phyloP scores from a whole-genome alignment of 768 basidiomycete genomes.

The Clavulina sp. region DNA sequence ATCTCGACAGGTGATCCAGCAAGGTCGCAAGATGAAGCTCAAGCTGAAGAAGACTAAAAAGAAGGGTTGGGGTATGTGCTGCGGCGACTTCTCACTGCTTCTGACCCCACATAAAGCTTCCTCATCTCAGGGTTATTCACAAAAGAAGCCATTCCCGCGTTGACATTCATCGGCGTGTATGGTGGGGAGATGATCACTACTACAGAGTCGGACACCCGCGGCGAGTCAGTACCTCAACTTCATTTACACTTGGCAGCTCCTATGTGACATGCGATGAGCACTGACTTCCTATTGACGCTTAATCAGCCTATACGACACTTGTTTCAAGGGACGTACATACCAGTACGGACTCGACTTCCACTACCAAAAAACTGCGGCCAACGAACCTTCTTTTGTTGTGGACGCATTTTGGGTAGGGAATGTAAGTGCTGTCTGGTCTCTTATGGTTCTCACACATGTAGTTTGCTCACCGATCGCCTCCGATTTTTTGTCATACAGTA shows the following conservation, averaged over 20 bases:
- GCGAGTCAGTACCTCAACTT: slow-evolving; percentile 30
- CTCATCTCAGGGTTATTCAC: slow-evolving; percentile 46
- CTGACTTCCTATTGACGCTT: no score
- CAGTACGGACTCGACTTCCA: slow-evolving; percentile 2
- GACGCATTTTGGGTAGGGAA: slow-evolving; percentile 84
- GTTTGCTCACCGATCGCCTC: slow-evolving; percentile 1
- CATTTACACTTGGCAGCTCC: neutral
- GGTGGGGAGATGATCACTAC: slow-evolving; percentile 68
- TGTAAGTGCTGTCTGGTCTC: slow-evolving; percentile 27
- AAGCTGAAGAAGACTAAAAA: slow-evolving; percentile 48
- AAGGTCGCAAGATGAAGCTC: slow-evolving; percentile 47
- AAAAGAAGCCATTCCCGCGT: slow-evolving; percentile 40
- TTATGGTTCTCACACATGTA: neutral
- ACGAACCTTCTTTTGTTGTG: slow-evolving; percentile 33
- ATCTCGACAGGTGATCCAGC: slow-evolving; percentile 75
- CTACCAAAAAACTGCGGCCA: slow-evolving; percentile 12
- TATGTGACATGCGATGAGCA: no score
- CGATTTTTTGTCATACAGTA: slow-evolving; percentile 32
- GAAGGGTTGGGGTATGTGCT: slow-evolving; percentile 69
- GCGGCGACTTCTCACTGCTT: no score
- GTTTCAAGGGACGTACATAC: neutral
- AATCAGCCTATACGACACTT: slow-evolving; percentile 15
- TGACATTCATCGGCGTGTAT: slow-evolving; percentile 70
- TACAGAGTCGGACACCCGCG: slow-evolving; percentile 45
- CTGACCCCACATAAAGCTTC: no score